A percentile compares a stretch with the other conserved stretches of the same genome.
Conservation (phyloP, 495 filamentous ascomycete species). For the Penicillium arizonense region DNA sequence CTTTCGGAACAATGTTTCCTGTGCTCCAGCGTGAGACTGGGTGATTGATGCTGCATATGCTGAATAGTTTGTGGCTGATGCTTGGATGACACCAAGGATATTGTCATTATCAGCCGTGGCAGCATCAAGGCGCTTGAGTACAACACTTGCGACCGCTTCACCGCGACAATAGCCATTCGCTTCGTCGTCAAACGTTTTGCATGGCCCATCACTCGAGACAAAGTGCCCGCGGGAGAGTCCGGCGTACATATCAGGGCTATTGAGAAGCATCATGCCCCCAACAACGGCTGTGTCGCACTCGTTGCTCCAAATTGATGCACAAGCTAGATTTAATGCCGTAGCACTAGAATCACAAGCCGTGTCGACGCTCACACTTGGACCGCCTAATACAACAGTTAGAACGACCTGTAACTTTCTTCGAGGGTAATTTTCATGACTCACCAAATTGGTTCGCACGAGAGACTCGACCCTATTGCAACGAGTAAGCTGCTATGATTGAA, state of each 20-base stretch:
- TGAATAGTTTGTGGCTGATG: constrained; percentile 41
- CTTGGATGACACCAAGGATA: constrained; percentile 40
- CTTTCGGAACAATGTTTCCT: constrained; percentile 37
- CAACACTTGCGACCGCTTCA: constrained; percentile 42
- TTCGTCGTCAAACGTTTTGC: constrained; percentile 66
- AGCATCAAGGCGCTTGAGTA: constrained; percentile 47
- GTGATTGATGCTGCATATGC: constrained; percentile 45
- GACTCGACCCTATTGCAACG: not conserved
- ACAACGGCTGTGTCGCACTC: constrained; percentile 72
- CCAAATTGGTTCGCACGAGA: not conserved
- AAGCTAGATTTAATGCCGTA: constrained; percentile 37
- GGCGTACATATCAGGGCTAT: constrained; percentile 66
- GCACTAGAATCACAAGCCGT: constrained; percentile 69
- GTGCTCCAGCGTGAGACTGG: constrained; percentile 52
- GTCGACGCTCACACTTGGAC: constrained; percentile 71
- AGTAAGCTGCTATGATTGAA: too few relatives aligned
- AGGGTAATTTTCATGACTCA: too few relatives aligned
- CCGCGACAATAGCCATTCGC: constrained; percentile 72
- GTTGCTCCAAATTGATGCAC: constrained; percentile 62
- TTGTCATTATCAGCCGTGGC: constrained; percentile 46
- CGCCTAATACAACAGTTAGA: constrained; percentile 57
- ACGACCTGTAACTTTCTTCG: too few relatives aligned
- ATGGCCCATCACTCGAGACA: constrained; percentile 63
- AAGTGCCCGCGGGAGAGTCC: constrained; percentile 69
- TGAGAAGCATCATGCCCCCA: constrained; percentile 67